A percentile compares a stretch with the other conserved stretches of the same genome.
These are phyloP conservation scores for Tephrocybe sp. DNA, from an alignment of 768 basidiomycete species.

Conservation along the genomic window DNA sequence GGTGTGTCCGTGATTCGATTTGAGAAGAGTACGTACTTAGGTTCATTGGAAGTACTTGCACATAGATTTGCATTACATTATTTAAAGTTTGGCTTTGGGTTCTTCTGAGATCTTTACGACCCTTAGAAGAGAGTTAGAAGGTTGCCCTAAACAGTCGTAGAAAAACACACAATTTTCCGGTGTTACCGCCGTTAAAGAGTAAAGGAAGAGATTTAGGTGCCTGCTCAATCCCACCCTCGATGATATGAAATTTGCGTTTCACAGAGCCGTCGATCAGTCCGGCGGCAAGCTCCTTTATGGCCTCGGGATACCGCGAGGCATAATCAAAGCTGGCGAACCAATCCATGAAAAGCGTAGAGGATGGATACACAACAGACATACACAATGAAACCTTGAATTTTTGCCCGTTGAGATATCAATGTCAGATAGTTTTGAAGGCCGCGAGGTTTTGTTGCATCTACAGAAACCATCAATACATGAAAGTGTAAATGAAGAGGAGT, in stretches of 20 bases:
- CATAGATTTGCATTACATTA: neutral
- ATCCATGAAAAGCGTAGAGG: neutral
- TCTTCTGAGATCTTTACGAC: slow-evolving; percentile 60
- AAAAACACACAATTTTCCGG: slow-evolving; percentile 64
- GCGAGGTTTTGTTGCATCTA: slow-evolving; percentile 59
- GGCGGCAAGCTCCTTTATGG: slow-evolving; percentile 53
- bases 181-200: slow-evolving; percentile 77
- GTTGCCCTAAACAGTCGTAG: neutral
- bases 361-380: slow-evolving; percentile 31
- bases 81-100: slow-evolving; percentile 34
- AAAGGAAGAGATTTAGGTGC: slow-evolving; percentile 70
- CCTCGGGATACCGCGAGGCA: slow-evolving; percentile 53
- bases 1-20: too few relatives aligned
- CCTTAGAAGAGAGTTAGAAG: slow-evolving; percentile 29
- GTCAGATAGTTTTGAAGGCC: slow-evolving; percentile 68
- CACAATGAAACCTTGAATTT: slow-evolving; percentile 84
- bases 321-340: slow-evolving; percentile 67
- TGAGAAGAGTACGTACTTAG: too few relatives aligned
- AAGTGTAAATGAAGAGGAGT: neutral
- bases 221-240: slow-evolving; percentile 69
- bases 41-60: too few relatives aligned
- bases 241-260: slow-evolving; percentile 78
- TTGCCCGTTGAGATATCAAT: slow-evolving; percentile 77
- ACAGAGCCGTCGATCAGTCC: slow-evolving; percentile 69
- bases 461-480: neutral